Conservation (phyloP, 2,329 filamentous ascomycete species). For the Xylariaceae sp. region DNA sequence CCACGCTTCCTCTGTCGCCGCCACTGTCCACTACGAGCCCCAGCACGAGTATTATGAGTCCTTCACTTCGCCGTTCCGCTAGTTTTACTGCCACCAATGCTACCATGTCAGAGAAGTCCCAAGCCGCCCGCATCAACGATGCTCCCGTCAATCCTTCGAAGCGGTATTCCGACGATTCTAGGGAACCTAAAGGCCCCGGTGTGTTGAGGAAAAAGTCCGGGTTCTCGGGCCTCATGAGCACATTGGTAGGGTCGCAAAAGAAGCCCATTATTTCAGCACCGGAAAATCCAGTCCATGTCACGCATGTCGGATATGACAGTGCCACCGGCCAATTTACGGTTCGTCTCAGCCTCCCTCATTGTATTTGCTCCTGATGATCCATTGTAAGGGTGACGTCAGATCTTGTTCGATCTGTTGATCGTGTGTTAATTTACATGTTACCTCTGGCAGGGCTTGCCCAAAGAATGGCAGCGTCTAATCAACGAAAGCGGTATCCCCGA, state of each 20-base stretch:
- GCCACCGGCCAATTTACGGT: slow-evolving; percentile 94
- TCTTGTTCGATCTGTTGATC: slow-evolving; percentile 3
- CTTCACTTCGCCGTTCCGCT: slow-evolving; percentile 57
- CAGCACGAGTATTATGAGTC: slow-evolving; percentile 48
- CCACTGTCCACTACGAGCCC: slow-evolving; percentile 42
- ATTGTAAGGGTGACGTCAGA: slow-evolving; percentile 2
- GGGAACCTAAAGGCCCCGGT: slow-evolving; percentile 52
- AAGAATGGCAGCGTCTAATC: slow-evolving; percentile 95
- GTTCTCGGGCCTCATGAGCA: slow-evolving; percentile 83
- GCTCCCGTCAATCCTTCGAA: slow-evolving; percentile 53
- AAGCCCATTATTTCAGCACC: slow-evolving; percentile 94
- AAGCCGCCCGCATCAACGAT: slow-evolving; percentile 39
- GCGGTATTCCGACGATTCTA: slow-evolving; percentile 72
- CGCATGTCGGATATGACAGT: slow-evolving; percentile 96
- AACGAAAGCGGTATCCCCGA: slow-evolving; percentile 95
- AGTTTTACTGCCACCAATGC: slow-evolving; percentile 55
- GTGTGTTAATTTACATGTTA: slow-evolving; percentile 16
- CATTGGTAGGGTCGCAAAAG: slow-evolving; percentile 74
- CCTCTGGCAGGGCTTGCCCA: slow-evolving; percentile 69
- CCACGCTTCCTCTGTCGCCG: slow-evolving; percentile 28
- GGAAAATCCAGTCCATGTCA: slow-evolving; percentile 95
- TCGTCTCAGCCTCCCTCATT: slow-evolving; percentile 35
- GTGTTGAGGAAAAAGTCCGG: slow-evolving; percentile 77
- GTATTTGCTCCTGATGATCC: background rate
- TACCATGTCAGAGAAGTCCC: slow-evolving; percentile 43